Conservation (phyloP, 192 early-diverging fungal genomes). For the Rhizoclosmatium sp. region DNA sequence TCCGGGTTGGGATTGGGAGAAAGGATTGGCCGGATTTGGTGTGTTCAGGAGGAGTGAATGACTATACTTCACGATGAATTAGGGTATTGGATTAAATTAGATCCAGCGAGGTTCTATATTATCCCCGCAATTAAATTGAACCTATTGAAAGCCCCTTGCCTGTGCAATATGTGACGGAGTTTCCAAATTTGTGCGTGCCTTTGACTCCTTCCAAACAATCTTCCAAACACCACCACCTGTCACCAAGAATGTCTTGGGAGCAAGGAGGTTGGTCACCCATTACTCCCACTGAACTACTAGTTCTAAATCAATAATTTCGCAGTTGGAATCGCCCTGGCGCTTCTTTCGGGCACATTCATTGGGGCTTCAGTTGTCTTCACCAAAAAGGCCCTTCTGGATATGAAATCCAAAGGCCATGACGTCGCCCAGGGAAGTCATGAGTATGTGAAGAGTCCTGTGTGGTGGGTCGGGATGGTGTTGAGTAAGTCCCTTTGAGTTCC, state of each 20-base stretch:
- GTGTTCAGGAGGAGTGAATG: slow-evolving; percentile 14
- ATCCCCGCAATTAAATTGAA: no score
- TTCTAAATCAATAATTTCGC: background rate
- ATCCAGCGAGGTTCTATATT: no score
- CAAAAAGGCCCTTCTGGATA: slow-evolving; percentile 82
- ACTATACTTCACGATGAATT: no score
- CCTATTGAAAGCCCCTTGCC: background rate
- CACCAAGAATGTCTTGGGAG: background rate
- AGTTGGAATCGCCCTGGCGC: slow-evolving; percentile 84
- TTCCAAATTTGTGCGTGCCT: no score
- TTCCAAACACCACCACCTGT: background rate
- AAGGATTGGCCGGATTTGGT: slow-evolving; percentile 14
- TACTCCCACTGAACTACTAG: background rate
- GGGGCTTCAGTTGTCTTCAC: slow-evolving; percentile 89
- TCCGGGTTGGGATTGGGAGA: slow-evolving; percentile 40
- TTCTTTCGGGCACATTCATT: slow-evolving; percentile 83
- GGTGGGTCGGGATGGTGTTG: slow-evolving; percentile 89
- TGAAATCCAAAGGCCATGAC: slow-evolving; percentile 79
- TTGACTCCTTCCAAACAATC: background rate
- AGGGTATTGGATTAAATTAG: no score
- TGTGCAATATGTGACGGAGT: background rate
- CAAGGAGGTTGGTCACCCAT: background rate
- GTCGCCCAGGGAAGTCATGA: slow-evolving; percentile 71
- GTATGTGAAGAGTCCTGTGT: slow-evolving; percentile 86
- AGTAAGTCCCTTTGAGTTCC: slow-evolving; percentile 54